Evolutionary conservation across 805 yeast genomes (phyloP).

Genomic region (Debaryomyces prosopidis): DNA sequence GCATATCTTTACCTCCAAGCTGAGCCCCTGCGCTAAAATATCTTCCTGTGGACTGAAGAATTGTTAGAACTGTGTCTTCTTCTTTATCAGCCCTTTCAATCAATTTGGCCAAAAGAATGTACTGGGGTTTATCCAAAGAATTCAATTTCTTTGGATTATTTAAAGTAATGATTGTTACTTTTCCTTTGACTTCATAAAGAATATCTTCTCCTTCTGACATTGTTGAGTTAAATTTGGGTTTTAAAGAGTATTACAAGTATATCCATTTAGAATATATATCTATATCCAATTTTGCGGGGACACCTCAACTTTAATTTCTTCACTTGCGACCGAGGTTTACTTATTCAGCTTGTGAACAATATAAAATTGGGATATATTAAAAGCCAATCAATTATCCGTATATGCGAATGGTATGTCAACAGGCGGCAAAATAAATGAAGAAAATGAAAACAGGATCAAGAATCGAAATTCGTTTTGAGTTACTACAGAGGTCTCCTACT

Average conservation of each 20-base stretch:
- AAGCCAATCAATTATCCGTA: too few species aligned
- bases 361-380: too few species aligned
- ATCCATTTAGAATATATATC: too few species aligned
- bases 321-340: too few species aligned
- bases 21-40: conserved; percentile 88
- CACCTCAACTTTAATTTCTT: too few species aligned
- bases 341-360: too few species aligned
- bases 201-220: conserved; percentile 26
- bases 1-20: conserved; percentile 42
- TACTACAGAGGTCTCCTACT: conserved; percentile 11
- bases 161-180: conserved; percentile 62
- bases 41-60: conserved; percentile 69
- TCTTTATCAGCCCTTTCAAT: conserved; percentile 65
- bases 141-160: conserved; percentile 62
- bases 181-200: conserved; percentile 44
- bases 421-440: not conserved
- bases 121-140: conserved; percentile 67
- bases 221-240: not conserved
- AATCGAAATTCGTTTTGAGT: conserved; percentile 15
- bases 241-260: too few species aligned
- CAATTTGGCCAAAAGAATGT: conserved; percentile 56
- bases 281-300: too few species aligned
- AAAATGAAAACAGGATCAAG: not conserved
- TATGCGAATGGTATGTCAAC: too few species aligned
- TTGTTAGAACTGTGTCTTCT: conserved; percentile 60